A percentile compares a stretch with the other conserved stretches of the same genome.
These are phyloP conservation scores for Inonotus hispidus DNA, from an alignment of 1,284 basidiomycete species.

Conservation along the genomic window DNA sequence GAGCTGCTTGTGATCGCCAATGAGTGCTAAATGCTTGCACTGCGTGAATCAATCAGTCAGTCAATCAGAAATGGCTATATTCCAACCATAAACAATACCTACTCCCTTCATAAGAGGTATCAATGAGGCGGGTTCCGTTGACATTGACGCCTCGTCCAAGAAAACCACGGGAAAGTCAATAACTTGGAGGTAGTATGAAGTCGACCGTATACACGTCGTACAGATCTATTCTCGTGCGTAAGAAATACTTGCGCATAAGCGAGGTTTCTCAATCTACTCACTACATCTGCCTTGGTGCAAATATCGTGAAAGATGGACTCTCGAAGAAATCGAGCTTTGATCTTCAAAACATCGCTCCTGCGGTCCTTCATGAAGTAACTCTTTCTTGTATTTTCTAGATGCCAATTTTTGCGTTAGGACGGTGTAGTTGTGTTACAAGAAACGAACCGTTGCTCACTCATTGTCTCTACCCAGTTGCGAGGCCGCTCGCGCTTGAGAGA, in stretches of 20 bases:
- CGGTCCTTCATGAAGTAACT: constrained; percentile 4
- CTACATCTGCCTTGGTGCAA: constrained; percentile 66
- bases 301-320: constrained; percentile 57
- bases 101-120: constrained; percentile 88
- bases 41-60: constrained; percentile 34
- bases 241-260: not conserved
- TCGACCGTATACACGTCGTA: constrained; percentile 77
- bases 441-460: constrained; percentile 22
- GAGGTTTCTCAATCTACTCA: constrained; percentile 34
- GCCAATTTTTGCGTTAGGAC: not conserved
- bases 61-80: not conserved
- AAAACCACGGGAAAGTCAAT: constrained; percentile 93
- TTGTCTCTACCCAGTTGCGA: constrained; percentile 23
- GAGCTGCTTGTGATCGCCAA: constrained; percentile 96
- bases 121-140: constrained; percentile 84
- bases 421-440: not conserved
- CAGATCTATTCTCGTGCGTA: constrained; percentile 52
- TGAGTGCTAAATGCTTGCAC: constrained; percentile 81
- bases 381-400: constrained; percentile 11
- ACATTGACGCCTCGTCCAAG: constrained; percentile 94
- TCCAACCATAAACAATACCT: constrained; percentile 31
- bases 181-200: constrained; percentile 49
- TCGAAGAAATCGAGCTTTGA: constrained; percentile 42
- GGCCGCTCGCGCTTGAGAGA: not conserved
- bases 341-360: constrained; percentile 27